phyloP scores from a whole-genome alignment of 164 flowering plant genomes.

The Dillenia turbinata region DNA sequence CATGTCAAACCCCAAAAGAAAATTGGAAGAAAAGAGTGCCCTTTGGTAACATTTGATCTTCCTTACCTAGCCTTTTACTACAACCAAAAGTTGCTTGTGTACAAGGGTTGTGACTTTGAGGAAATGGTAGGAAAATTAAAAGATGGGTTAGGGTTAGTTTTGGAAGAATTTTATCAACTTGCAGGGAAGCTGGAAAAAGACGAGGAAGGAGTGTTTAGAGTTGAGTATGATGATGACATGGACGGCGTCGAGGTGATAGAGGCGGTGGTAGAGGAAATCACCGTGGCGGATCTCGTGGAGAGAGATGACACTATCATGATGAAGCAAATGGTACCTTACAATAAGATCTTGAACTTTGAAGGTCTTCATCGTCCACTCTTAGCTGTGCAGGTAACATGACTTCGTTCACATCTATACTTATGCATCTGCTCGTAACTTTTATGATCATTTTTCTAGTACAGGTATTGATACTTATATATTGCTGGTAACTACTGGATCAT shows the following conservation, averaged over 20 bases:
- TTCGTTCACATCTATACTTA: background rate
- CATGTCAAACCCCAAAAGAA: conserved; percentile 49
- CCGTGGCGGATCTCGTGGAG: conserved; percentile 50
- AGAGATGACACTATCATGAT: conserved; percentile 43
- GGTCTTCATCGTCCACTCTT: conserved; percentile 72
- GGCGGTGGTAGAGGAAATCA: conserved; percentile 48
- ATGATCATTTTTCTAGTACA: too few species aligned
- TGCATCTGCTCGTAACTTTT: too few species aligned
- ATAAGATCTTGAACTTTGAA: conserved; percentile 66
- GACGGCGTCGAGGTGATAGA: conserved; percentile 69
- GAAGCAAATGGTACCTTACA: conserved; percentile 70
- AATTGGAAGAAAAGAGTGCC: conserved; percentile 54
- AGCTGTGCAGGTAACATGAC: conserved; percentile 61
- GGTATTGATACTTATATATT: too few species aligned
- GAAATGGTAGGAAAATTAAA: conserved; percentile 53
- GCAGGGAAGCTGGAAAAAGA: conserved; percentile 76
- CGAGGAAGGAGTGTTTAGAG: conserved; percentile 79
- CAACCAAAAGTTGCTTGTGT: conserved; percentile 85
- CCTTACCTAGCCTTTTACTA: conserved; percentile 88
- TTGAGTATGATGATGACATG: conserved; percentile 66
- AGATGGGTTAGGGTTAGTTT: conserved; percentile 53
- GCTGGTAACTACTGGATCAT: too few species aligned
- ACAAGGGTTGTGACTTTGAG: conserved; percentile 53
- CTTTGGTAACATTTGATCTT: conserved; percentile 82
- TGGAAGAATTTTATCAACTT: conserved; percentile 71